Base-by-base conservation (phyloP, 306 rosid species). In the Vigna trinervia region DNA sequence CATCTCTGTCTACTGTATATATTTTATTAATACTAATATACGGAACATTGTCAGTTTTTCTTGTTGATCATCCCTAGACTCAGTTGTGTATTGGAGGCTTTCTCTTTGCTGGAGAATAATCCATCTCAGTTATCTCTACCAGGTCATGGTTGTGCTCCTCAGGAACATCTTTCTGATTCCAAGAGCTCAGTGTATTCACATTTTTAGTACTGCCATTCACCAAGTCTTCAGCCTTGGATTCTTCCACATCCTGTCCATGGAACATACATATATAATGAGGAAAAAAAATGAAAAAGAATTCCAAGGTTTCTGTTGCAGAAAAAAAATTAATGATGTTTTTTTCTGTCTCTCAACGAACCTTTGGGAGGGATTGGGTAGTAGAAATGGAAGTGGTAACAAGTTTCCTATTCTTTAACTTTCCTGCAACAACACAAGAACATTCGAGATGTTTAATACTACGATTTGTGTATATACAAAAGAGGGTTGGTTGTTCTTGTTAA, bases 31-130 rank as follows among this genome's bases (percentile, higher is more conserved):
- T 54, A 78, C 70, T 52, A 76, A 54, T 23, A 74, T 65, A 20
- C 64, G 64, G 70, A 52, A 54, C 30, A 47, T 47, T 68, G 20
- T 76, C 62, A 68, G n/a, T 73, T 47, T 78, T 54, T 62, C 20
- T 69, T 58, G 47, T 64, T 53, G 58, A 5, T 45, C 6, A 4
- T 78, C 70, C 51, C 56, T 36, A 74, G 50, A 39, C 47, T 86
- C 82, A 93, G 83, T 91, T 93, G 84, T 91, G 95, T 86, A 90
- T 93, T 0, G 98, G 96, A 81, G 96, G 81, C 85, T 91, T 91
- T 91, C 88, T 83, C 76, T 86, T 87, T 8, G 96, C 95, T 41
- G 98, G 91, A 81, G 98, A 89, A 82, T 91, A 93, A 81, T 93
- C 98, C 98, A 93, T 89, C 84, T 91, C 98, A 69, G 88, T 82